These are phyloP conservation scores for Sicyos baderoa DNA, from an alignment of 306 rosid species.

Conservation along the genomic window DNA sequence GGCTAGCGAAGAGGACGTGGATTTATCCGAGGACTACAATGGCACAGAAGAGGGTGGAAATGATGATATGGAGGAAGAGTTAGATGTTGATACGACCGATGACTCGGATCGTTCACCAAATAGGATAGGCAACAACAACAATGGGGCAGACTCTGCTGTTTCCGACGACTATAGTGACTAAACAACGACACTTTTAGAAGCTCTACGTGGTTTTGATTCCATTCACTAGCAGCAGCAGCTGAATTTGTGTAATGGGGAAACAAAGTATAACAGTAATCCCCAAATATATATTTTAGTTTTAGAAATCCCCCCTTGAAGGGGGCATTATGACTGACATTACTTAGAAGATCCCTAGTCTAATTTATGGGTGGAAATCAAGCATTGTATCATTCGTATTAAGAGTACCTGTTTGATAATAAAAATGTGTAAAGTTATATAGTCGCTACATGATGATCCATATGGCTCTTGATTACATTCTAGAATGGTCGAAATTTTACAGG, in stretches of 20 bases:
- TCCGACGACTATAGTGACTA: constrained; percentile 87
- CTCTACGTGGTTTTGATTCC: constrained; percentile 4
- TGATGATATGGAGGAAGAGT: constrained; percentile 51
- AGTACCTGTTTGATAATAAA: constrained; percentile 15
- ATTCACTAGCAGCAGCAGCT: constrained; percentile 8
- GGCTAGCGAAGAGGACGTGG: constrained; percentile 56
- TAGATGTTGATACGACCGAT: constrained; percentile 52
- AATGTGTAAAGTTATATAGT: constrained; percentile 12
- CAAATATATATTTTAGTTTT: background rate
- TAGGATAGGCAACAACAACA: constrained; percentile 49
- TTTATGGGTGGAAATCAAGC: constrained; percentile 14
- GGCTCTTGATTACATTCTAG: background rate
- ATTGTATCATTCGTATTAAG: constrained; percentile 12
- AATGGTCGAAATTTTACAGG: constrained; percentile 10
- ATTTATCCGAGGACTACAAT: constrained; percentile 69
- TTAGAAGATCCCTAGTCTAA: background rate
- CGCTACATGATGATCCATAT: background rate
- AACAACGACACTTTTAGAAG: background rate
- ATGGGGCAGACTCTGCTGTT: constrained; percentile 48
- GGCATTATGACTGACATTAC: background rate
- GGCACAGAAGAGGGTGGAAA: constrained; percentile 54
- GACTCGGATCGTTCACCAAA: constrained; percentile 57
- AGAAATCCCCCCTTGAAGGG: background rate
- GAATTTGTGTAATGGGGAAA: constrained; percentile 15
- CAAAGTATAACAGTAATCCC: constrained; percentile 2